These are phyloP conservation scores for Malassezia furfur DNA, from an alignment of 1,284 basidiomycete genomes.

Conservation along the genomic window DNA sequence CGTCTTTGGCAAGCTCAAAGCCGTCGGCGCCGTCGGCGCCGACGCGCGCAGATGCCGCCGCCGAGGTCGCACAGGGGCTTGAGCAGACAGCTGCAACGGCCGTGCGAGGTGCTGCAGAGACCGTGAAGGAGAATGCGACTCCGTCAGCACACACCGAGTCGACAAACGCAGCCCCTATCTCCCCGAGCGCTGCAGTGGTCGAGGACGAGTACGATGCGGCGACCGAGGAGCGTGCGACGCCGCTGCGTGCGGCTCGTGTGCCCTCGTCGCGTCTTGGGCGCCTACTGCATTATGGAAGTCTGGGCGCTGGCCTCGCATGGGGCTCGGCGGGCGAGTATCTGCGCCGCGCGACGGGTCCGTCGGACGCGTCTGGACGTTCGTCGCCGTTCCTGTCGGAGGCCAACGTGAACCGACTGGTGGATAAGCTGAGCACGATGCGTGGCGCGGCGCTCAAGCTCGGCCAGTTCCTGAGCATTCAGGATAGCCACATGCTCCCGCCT, in stretches of 20 bases:
- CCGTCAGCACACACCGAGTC: too few relatives aligned
- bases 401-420: slow-evolving; percentile 74
- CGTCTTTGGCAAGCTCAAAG: too few relatives aligned
- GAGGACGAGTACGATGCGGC: slow-evolving; percentile 40
- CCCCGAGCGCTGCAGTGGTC: too few relatives aligned
- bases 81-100: too few relatives aligned
- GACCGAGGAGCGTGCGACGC: slow-evolving; percentile 25
- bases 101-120: too few relatives aligned
- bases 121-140: too few relatives aligned
- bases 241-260: slow-evolving; percentile 38
- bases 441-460: slow-evolving; percentile 93
- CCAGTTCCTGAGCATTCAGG: slow-evolving; percentile 93
- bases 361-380: neutral
- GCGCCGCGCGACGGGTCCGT: slow-evolving; percentile 15
- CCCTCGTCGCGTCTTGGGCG: slow-evolving; percentile 45
- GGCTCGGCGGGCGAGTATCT: slow-evolving; percentile 37
- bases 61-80: too few relatives aligned
- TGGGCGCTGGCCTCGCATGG: slow-evolving; percentile 44
- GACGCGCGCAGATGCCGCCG: too few relatives aligned
- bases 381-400: slow-evolving; percentile 51
- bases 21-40: too few relatives aligned
- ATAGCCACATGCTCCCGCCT: slow-evolving; percentile 60
- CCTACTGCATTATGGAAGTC: slow-evolving; percentile 42
- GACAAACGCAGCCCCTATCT: too few relatives aligned
- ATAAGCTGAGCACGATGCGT: slow-evolving; percentile 84